These are phyloP conservation scores for Talaromyces adpressus DNA, from an alignment of 495 filamentous ascomycete genomes.

Conservation along the genomic window DNA sequence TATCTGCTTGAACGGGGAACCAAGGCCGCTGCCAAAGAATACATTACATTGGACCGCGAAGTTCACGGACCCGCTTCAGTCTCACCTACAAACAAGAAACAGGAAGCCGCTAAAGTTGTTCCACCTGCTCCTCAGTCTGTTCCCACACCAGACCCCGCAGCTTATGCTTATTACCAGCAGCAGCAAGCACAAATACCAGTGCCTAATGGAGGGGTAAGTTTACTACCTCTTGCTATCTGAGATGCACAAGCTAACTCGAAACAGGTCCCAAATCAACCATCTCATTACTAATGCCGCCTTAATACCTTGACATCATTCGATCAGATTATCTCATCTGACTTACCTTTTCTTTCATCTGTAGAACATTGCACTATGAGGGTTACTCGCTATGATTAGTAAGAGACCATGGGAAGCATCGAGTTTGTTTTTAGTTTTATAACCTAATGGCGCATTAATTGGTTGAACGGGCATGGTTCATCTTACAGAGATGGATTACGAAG, in stretches of 20 bases:
- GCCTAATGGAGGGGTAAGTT: slow-evolving; percentile 23
- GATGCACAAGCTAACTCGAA: slow-evolving; percentile 8
- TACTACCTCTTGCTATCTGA: slow-evolving; percentile 5
- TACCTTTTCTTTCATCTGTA: slow-evolving; percentile 11
- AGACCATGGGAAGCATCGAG: not conserved
- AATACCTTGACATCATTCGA: not conserved
- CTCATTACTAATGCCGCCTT: slow-evolving; percentile 7
- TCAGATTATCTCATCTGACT: slow-evolving; percentile 5
- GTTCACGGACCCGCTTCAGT: slow-evolving; percentile 61
- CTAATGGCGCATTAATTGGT: slow-evolving; percentile 7
- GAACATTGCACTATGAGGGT: slow-evolving; percentile 8
- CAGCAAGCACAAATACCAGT: slow-evolving; percentile 13
- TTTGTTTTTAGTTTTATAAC: slow-evolving; percentile 4
- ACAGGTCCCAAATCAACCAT: slow-evolving; percentile 9
- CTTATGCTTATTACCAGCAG: slow-evolving; percentile 37
- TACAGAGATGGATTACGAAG: slow-evolving; percentile 6
- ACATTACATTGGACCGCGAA: slow-evolving; percentile 75
- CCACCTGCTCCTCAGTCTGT: slow-evolving; percentile 8
- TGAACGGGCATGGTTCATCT: slow-evolving; percentile 3
- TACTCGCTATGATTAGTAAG: not conserved
- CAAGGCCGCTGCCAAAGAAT: slow-evolving; percentile 80
- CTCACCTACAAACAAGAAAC: slow-evolving; percentile 22
- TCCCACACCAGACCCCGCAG: slow-evolving; percentile 12
- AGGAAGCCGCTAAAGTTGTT: slow-evolving; percentile 17
- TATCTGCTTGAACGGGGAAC: slow-evolving; percentile 81